Evolutionary conservation across 2,329 filamentous ascomycete genomes (phyloP).

Genomic region (Fusarium beomiforme): DNA sequence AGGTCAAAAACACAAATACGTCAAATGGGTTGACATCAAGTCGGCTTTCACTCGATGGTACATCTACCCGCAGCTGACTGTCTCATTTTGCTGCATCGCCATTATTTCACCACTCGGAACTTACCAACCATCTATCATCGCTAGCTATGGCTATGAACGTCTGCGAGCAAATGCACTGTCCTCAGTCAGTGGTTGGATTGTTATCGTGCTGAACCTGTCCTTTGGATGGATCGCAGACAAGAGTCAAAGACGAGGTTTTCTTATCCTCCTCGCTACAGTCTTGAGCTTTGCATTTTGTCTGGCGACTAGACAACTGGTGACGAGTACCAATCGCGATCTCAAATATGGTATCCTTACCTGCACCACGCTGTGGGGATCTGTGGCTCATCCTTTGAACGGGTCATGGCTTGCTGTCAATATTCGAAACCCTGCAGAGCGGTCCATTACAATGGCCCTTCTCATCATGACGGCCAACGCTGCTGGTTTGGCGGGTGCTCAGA

Average conservation of each 20-base stretch:
- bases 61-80: slow-evolving; percentile 12
- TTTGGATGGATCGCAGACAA: slow-evolving; percentile 1
- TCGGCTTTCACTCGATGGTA: slow-evolving; percentile 10
- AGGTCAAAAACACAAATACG: not conserved
- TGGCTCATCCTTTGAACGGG: not conserved
- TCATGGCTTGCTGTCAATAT: not conserved
- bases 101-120: slow-evolving; percentile 14
- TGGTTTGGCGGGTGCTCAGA: not conserved
- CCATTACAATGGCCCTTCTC: not conserved
- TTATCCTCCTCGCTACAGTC: not conserved
- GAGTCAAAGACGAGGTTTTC: not conserved
- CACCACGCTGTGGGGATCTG: not conserved
- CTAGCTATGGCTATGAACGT: slow-evolving; percentile 3
- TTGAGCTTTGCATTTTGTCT: not conserved
- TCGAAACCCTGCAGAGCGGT: not conserved
- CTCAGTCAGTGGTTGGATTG: not conserved
- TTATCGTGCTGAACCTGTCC: not conserved
- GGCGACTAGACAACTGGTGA: not conserved
- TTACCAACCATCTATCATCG: slow-evolving; percentile 8
- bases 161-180: not conserved
- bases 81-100: slow-evolving; percentile 17
- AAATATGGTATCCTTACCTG: not conserved
- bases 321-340: not conserved
- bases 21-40: slow-evolving; percentile 5
- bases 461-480: not conserved